These are phyloP conservation scores for Lavandula angustifolia DNA, from an alignment of 257 asterid genomes.

Conservation along the genomic window DNA sequence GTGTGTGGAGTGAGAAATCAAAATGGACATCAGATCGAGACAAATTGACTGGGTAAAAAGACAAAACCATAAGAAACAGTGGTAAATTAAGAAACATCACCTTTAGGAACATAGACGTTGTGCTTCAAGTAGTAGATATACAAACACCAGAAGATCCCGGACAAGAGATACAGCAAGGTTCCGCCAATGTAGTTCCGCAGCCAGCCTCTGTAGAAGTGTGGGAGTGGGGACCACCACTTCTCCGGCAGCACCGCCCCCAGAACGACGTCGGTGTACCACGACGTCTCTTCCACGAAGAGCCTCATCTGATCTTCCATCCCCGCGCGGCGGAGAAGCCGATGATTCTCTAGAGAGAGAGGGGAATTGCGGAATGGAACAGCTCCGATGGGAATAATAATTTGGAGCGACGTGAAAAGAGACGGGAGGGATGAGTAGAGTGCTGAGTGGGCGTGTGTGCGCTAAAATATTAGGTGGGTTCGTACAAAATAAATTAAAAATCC, in stretches of 20 bases:
- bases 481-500: too few species aligned
- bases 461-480: too few species aligned
- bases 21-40: constrained; percentile 1
- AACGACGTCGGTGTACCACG: constrained; percentile 76
- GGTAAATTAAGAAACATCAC: constrained; percentile 32
- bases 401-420: neutral
- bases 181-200: constrained; percentile 88
- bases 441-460: neutral
- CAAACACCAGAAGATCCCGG: constrained; percentile 78
- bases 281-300: constrained; percentile 71
- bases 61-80: neutral
- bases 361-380: neutral
- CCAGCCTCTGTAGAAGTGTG: constrained; percentile 77
- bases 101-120: constrained; percentile 74
- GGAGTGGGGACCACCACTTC: constrained; percentile 58
- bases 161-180: constrained; percentile 55
- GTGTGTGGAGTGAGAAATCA: neutral
- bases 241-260: constrained; percentile 63
- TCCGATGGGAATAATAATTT: neutral
- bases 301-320: constrained; percentile 56
- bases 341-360: neutral
- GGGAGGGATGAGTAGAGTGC: neutral
- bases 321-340: constrained; percentile 18
- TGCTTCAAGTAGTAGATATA: constrained; percentile 78
- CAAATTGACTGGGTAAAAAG: neutral